Base-by-base conservation (phyloP, 2,329 filamentous ascomycete genomes). In the Sporothrix pseudoabietina region DNA sequence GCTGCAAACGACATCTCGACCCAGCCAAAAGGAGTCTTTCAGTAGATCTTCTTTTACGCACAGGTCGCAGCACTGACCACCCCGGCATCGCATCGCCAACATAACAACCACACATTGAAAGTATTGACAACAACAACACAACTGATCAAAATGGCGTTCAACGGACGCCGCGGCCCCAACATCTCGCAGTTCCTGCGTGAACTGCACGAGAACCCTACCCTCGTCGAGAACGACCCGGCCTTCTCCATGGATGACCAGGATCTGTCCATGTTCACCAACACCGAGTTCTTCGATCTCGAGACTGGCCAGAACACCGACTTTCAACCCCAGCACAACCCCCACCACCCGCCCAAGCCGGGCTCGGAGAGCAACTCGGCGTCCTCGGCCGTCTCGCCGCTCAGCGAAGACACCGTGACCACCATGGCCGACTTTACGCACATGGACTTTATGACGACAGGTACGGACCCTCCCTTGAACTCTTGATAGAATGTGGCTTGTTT, bases 181-280 rank as follows among this genome's bases (percentile, higher is more conserved):
- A 92, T 97, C 83, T 94, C 94, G 79, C 91, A 94, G 80, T 97
- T 96, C 84, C 87, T 98, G 77, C 91, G 93, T 79, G 92, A 94
- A 77, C 86, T 98, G 78, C 97, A 97, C 85, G 89, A 90, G 78
- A 88, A 91, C 71, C 86, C 91, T 26, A 71, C 77, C 5, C 75
- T 78, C 52, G 77, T 78, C 75, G 87, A 85, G 71, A 80, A 81
- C 71, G 86, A 90, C 75, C 88, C 91, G 71, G 82, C 85, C 70
- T 87, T 90, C 81, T 78, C 77, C 77, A 84, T 92, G 76, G 90
- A 93, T 77, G 89, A 91, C 74, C 72, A 72, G 59, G 91, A 94
- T 76, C 84, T 95, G 69, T 90, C 90, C 70, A 87, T 94, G 78
- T 96, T 94, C 83, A 93, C 92, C 73, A 94, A 95, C 82, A 90